Evolutionary conservation across 768 basidiomycete species (phyloP).

Genomic region (Psilocybe tampanensis): DNA sequence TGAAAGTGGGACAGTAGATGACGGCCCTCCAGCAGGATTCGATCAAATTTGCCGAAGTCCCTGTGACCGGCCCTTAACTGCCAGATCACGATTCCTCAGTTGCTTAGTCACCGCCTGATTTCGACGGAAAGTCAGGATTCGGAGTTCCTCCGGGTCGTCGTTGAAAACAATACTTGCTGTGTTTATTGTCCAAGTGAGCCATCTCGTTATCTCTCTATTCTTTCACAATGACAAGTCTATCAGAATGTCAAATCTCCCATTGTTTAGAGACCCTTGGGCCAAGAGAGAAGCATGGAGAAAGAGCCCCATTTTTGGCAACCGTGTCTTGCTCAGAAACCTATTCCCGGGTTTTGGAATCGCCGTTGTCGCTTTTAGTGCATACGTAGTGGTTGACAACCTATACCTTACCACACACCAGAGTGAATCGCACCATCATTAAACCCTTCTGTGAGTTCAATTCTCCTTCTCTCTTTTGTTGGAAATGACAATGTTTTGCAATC

Average conservation of each 20-base stretch:
- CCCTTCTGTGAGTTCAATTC: slow-evolving; percentile 1
- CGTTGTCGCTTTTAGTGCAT: slow-evolving; percentile 87
- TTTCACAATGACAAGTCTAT: slow-evolving; percentile 5
- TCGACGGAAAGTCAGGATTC: not conserved
- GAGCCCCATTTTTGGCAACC: slow-evolving; percentile 84
- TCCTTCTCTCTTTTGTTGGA: not conserved
- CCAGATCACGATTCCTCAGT: slow-evolving; percentile 32
- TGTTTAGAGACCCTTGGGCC: slow-evolving; percentile 94
- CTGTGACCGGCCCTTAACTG: slow-evolving; percentile 61
- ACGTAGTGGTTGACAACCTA: slow-evolving; percentile 84
- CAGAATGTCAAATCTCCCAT: slow-evolving; percentile 63
- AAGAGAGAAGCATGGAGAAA: slow-evolving; percentile 93
- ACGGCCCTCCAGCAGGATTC: slow-evolving; percentile 27
- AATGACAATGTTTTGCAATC: not conserved
- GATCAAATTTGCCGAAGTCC: slow-evolving; percentile 46
- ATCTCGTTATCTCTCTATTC: not conserved
- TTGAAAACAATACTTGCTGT: not conserved
- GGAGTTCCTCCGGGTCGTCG: not conserved
- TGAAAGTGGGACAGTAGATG: slow-evolving; percentile 29
- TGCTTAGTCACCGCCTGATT: slow-evolving; percentile 14
- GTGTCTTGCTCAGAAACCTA: slow-evolving; percentile 85
- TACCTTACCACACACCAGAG: slow-evolving; percentile 38
- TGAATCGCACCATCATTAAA: slow-evolving; percentile 29
- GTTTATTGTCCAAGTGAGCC: slow-evolving; percentile 4
- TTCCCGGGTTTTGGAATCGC: slow-evolving; percentile 97